phyloP scores from a whole-genome alignment of 2,329 filamentous ascomycete species.

The Hypomyces perniciosus region DNA sequence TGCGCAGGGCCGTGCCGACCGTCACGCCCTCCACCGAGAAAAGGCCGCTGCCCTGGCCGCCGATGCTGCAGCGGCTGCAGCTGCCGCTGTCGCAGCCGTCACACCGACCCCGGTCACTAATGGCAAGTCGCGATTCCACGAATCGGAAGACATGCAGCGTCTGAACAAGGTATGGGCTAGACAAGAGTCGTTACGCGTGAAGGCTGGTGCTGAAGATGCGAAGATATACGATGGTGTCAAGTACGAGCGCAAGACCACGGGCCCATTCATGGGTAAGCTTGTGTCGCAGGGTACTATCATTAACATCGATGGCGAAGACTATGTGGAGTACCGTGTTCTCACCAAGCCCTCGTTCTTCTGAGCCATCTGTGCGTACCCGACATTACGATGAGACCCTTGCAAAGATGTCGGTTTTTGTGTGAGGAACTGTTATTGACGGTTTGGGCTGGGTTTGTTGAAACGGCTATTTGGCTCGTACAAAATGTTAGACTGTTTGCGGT shows the following conservation, averaged over 20 bases:
- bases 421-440: not conserved
- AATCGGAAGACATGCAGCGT: conserved; percentile 44
- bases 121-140: conserved; percentile 34
- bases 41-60: conserved; percentile 29
- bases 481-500: too few relatives aligned
- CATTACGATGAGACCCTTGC: not conserved
- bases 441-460: too few relatives aligned
- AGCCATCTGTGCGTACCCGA: conserved; percentile 1
- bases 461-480: too few relatives aligned
- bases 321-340: conserved; percentile 60
- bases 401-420: not conserved
- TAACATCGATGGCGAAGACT: conserved; percentile 61
- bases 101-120: conserved; percentile 18
- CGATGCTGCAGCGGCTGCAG: conserved; percentile 26
- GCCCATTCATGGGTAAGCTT: conserved; percentile 58
- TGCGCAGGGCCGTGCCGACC: conserved; percentile 45
- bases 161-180: conserved; percentile 51
- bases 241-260: conserved; percentile 56
- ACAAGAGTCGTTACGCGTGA: conserved; percentile 44
- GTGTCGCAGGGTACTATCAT: conserved; percentile 56
- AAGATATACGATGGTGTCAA: conserved; percentile 55
- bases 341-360: conserved; percentile 58
- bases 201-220: conserved; percentile 41
- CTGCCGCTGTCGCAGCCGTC: conserved; percentile 17
- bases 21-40: conserved; percentile 39